Conservation (phyloP, 352 stramenopile species). For the Globisporangium okanoganense region DNA sequence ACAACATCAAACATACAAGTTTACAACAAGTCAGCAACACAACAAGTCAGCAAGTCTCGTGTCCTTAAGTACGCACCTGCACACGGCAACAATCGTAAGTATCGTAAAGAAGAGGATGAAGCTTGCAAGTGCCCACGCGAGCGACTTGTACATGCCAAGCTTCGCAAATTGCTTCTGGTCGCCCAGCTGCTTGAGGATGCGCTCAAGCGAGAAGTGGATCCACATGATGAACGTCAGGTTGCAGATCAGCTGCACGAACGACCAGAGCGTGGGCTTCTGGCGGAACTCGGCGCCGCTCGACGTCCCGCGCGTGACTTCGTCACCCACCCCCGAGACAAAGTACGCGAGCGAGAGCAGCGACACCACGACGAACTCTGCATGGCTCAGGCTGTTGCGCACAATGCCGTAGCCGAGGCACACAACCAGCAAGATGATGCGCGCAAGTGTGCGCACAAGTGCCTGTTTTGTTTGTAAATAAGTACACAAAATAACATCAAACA, state of each 20-base stretch:
- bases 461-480: constrained; percentile 13
- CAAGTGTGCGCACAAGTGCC: constrained; percentile 80
- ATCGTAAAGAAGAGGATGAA: constrained; percentile 90
- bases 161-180: constrained; percentile 91
- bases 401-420: constrained; percentile 92
- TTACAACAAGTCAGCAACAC: neutral
- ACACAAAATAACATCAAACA: neutral
- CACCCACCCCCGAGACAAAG: constrained; percentile 68
- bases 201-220: constrained; percentile 87
- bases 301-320: constrained; percentile 75
- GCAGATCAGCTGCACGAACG: constrained; percentile 81
- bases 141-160: constrained; percentile 84
- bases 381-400: constrained; percentile 55
- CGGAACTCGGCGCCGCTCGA: constrained; percentile 78
- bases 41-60: neutral
- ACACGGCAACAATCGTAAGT: constrained; percentile 81
- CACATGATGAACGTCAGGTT: constrained; percentile 90
- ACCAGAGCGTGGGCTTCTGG: constrained; percentile 76
- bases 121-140: constrained; percentile 69
- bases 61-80: constrained; percentile 14
- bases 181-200: constrained; percentile 71
- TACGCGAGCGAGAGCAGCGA: constrained; percentile 68
- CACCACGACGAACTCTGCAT: constrained; percentile 49
- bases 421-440: constrained; percentile 78
- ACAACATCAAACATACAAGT: neutral